Percentiles rank a stretch among this genome's conserved stretches.
Conservation (phyloP, 2,329 filamentous ascomycete genomes). For the Paecilomyces sp. region DNA sequence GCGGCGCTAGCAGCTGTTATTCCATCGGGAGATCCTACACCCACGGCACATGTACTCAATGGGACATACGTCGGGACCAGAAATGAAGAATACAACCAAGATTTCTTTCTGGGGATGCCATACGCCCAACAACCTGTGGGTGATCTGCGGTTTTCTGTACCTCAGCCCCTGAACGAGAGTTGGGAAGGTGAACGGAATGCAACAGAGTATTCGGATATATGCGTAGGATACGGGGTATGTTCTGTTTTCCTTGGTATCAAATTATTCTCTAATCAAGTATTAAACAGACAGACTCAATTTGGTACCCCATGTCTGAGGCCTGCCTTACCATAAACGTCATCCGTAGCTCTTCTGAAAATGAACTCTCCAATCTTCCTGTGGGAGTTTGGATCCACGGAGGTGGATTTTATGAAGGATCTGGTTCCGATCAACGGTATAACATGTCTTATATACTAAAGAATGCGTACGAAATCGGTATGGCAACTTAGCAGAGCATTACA, state of each 20-base stretch:
- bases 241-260: slow-evolving; percentile 1
- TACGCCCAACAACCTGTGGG: slow-evolving; percentile 51
- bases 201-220: slow-evolving; percentile 40
- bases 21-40: slow-evolving; percentile 3
- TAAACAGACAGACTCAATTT: slow-evolving; percentile 25
- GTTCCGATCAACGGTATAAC: slow-evolving; percentile 54
- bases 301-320: slow-evolving; percentile 42
- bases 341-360: slow-evolving; percentile 36
- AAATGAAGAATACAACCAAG: slow-evolving; percentile 37
- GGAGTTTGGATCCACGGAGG: slow-evolving; percentile 57
- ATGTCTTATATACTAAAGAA: slow-evolving; percentile 52
- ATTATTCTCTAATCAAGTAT: background rate
- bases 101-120: slow-evolving; percentile 50
- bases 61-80: slow-evolving; percentile 43
- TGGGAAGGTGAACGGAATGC: slow-evolving; percentile 39
- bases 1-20: background rate
- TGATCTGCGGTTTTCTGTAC: slow-evolving; percentile 46
- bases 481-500: background rate
- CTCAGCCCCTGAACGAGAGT: slow-evolving; percentile 42
- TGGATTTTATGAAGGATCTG: slow-evolving; percentile 46
- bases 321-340: slow-evolving; percentile 59
- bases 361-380: slow-evolving; percentile 44
- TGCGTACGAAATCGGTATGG: slow-evolving; percentile 39
- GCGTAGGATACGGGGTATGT: slow-evolving; percentile 45
- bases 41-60: slow-evolving; percentile 32